Evolutionary conservation across 345 rosid species (phyloP).

Genomic region (Balakata baccata): DNA sequence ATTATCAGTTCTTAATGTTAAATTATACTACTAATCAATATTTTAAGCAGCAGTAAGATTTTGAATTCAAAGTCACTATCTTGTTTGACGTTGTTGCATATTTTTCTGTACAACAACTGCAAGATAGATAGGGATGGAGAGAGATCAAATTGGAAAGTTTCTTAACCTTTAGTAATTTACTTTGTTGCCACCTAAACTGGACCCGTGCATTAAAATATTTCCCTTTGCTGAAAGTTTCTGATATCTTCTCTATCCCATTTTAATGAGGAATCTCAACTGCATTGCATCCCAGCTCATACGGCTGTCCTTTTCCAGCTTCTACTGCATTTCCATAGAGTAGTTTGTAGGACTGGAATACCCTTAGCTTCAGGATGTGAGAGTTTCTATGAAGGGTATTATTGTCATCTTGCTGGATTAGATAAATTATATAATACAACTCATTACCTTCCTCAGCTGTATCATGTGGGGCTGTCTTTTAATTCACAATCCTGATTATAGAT

Average conservation of each 20-base stretch:
- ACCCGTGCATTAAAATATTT: slow-evolving; percentile 12
- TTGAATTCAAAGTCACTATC: not conserved
- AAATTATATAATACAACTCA: slow-evolving; percentile 4
- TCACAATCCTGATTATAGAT: not conserved
- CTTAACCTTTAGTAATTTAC: slow-evolving; percentile 3
- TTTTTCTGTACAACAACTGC: too few species aligned
- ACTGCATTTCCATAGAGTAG: slow-evolving; percentile 2
- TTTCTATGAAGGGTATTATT: slow-evolving; percentile 18
- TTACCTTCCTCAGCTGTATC: not conserved
- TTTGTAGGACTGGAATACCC: slow-evolving; percentile 41
- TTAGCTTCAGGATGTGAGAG: not conserved
- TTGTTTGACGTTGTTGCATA: too few species aligned
- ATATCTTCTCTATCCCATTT: slow-evolving; percentile 21
- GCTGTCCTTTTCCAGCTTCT: slow-evolving; percentile 22
- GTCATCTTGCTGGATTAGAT: slow-evolving; percentile 21
- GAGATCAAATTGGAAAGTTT: not conserved
- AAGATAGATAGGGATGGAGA: not conserved
- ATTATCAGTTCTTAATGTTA: not conserved
- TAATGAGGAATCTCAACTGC: slow-evolving; percentile 35
- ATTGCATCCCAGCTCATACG: slow-evolving; percentile 58
- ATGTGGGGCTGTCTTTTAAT: not conserved
- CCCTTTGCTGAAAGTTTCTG: slow-evolving; percentile 17
- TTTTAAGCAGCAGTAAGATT: not conserved
- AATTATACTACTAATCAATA: slow-evolving; percentile 9
- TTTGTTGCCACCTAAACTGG: not conserved